A percentile compares a stretch with the other conserved stretches of the same genome.
These are phyloP conservation scores for Rhizoctonia solani DNA, from an alignment of 1,284 basidiomycete species.

Conservation along the genomic window DNA sequence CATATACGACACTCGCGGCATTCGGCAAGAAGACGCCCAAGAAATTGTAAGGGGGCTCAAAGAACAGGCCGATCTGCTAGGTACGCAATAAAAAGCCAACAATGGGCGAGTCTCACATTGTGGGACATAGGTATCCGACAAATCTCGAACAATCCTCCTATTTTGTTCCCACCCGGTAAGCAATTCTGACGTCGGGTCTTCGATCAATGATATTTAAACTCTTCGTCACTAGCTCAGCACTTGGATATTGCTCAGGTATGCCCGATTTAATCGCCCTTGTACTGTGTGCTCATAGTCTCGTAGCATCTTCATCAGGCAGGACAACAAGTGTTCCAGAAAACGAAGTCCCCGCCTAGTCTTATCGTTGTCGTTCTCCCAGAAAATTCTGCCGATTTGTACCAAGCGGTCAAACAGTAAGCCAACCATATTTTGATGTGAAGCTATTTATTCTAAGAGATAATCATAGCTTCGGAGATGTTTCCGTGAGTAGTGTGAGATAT, in stretches of 20 bases:
- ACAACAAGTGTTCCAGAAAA: constrained; percentile 5
- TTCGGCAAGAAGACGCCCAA: constrained; percentile 1
- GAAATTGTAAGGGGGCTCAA: constrained; percentile 6
- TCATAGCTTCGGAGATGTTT: constrained; percentile 67
- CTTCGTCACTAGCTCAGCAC: neutral
- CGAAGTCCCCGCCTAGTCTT: constrained; percentile 29
- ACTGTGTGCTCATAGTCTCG: neutral
- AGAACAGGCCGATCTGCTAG: constrained; percentile 6
- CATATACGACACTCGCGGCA: constrained; percentile 10
- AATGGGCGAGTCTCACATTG: neutral
- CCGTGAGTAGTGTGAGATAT: neutral
- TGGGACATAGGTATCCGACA: constrained; percentile 7
- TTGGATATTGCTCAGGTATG: constrained; percentile 14
- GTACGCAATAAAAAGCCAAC: neutral
- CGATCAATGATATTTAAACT: neutral
- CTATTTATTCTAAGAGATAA: neutral
- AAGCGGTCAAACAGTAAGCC: constrained; percentile 37
- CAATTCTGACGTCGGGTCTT: neutral
- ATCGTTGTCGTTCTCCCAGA: constrained; percentile 38
- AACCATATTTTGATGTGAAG: neutral
- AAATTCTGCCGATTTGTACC: constrained; percentile 35
- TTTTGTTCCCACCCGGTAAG: constrained; percentile 21
- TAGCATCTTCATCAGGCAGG: constrained; percentile 21
- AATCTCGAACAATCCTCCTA: neutral
- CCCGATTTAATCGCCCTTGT: neutral